These are phyloP conservation scores for Basidiobolus heterosporus DNA, from an alignment of 371 early-diverging fungal genomes.

Conservation along the genomic window DNA sequence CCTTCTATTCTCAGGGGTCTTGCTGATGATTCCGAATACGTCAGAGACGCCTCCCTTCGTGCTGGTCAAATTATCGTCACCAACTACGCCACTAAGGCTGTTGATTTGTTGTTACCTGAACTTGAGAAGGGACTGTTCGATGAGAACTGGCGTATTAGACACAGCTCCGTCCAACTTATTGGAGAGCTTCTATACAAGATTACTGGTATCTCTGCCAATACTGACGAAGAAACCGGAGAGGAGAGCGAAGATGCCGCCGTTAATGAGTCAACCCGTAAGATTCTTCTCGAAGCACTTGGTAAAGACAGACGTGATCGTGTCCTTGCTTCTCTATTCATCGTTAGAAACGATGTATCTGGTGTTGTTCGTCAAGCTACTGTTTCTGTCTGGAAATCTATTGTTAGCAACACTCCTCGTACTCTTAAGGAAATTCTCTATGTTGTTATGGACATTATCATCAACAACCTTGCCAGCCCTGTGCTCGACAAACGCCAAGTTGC, in stretches of 20 bases:
- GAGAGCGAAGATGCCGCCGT: constrained; percentile 25
- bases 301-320: constrained; percentile 70
- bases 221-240: constrained; percentile 33
- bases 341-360: constrained; percentile 62
- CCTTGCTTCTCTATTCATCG: constrained; percentile 84
- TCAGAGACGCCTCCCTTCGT: constrained; percentile 80
- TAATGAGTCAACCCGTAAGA: constrained; percentile 52
- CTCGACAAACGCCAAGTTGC: constrained; percentile 66
- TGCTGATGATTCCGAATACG: constrained; percentile 88
- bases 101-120: constrained; percentile 81
- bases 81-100: constrained; percentile 72
- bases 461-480: constrained; percentile 48
- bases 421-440: constrained; percentile 80
- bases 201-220: constrained; percentile 48
- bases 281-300: constrained; percentile 69
- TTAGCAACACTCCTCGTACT: constrained; percentile 89
- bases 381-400: constrained; percentile 88
- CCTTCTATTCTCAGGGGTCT: constrained; percentile 78
- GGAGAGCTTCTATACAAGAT: constrained; percentile 88
- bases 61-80: constrained; percentile 86
- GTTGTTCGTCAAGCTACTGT: constrained; percentile 79
- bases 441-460: constrained; percentile 75
- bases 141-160: constrained; percentile 88
- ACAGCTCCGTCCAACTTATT: constrained; percentile 82
- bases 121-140: constrained; percentile 79